phyloP scores from a whole-genome alignment of 2,329 filamentous ascomycete species.

The Xylariaceae sp. region DNA sequence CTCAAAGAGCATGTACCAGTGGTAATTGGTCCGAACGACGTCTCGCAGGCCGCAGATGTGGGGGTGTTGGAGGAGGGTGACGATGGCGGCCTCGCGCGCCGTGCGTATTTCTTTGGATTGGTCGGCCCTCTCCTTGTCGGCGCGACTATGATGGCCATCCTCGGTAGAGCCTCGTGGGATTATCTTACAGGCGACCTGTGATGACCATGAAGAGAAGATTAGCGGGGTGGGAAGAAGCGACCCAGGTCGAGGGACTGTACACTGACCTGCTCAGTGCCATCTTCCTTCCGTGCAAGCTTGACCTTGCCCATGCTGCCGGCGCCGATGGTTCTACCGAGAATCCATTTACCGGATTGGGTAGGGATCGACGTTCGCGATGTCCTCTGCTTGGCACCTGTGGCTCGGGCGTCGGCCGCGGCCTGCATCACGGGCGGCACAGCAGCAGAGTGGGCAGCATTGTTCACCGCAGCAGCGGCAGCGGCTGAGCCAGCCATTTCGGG shows the following conservation, averaged over 20 bases:
- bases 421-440: slow-evolving; percentile 41
- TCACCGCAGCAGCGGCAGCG: slow-evolving; percentile 38
- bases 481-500: slow-evolving; percentile 44
- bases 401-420: slow-evolving; percentile 37
- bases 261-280: slow-evolving; percentile 81
- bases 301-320: slow-evolving; percentile 99
- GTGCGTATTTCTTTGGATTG: slow-evolving; percentile 95
- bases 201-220: slow-evolving; percentile 5
- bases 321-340: slow-evolving; percentile 92
- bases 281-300: slow-evolving; percentile 84
- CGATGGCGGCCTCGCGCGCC: slow-evolving; percentile 90
- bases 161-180: slow-evolving; percentile 85
- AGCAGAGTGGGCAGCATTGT: slow-evolving; percentile 46
- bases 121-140: slow-evolving; percentile 81
- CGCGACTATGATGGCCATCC: slow-evolving; percentile 64
- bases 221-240: background rate
- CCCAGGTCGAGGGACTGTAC: slow-evolving; percentile 5
- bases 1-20: slow-evolving; percentile 99
- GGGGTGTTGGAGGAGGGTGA: slow-evolving; percentile 86
- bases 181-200: slow-evolving; percentile 90
- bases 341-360: slow-evolving; percentile 86
- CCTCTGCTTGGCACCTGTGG: slow-evolving; percentile 41
- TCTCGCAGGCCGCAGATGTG: slow-evolving; percentile 95
- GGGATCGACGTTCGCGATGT: slow-evolving; percentile 75
- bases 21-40: slow-evolving; percentile 90